Conservation (phyloP, 169 alveolate genomes). For the Plasmodium berghei region DNA sequence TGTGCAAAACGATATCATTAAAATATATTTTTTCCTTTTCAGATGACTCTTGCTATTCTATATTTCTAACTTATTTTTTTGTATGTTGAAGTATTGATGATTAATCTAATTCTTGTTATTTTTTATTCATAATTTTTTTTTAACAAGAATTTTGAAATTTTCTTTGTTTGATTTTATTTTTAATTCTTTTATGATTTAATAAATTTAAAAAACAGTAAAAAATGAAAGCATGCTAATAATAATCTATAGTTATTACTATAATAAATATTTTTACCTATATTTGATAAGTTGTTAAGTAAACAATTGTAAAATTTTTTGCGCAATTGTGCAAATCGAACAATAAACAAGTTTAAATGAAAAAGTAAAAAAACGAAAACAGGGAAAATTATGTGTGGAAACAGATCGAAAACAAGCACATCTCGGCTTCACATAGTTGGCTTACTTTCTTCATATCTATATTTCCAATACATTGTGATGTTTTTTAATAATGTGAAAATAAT, state of each 20-base stretch:
- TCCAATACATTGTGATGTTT: conserved; percentile 47
- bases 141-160: conserved; percentile 20
- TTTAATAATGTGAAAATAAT: conserved; percentile 54
- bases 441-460: neutral
- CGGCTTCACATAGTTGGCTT: neutral
- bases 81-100: neutral
- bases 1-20: neutral
- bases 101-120: conserved; percentile 25
- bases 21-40: neutral
- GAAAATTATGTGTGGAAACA: neutral
- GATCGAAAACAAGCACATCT: neutral
- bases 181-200: conserved; percentile 8
- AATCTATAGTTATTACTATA: neutral
- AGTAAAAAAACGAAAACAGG: conserved; percentile 5
- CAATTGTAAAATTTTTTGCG: neutral
- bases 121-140: conserved; percentile 24
- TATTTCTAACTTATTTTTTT: conserved; percentile 35
- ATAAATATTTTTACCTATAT: too few relatives aligned
- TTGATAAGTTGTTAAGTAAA: conserved; percentile 25
- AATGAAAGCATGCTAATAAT: neutral
- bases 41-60: conserved; percentile 77
- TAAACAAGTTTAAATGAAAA: neutral
- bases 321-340: too few relatives aligned
- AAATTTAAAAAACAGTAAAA: conserved; percentile 13
- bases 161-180: conserved; percentile 14